phyloP scores from a whole-genome alignment of 139 green algal species.

The Choricystis sp. region DNA sequence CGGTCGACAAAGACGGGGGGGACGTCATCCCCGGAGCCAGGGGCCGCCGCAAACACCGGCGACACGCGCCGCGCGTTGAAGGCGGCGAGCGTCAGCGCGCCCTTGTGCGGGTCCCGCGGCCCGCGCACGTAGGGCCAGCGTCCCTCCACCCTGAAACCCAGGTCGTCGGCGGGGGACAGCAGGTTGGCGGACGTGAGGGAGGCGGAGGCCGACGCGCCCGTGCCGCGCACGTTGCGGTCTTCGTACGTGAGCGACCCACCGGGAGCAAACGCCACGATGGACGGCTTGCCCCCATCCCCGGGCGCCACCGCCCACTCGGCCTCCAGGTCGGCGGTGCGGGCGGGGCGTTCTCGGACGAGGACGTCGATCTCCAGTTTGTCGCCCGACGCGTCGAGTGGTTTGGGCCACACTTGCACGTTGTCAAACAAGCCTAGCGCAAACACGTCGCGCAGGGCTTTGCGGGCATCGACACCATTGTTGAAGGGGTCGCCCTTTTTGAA shows the following conservation, averaged over 20 bases:
- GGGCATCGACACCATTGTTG: constrained; percentile 53
- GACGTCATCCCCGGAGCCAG: constrained; percentile 59
- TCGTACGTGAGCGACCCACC: constrained; percentile 38
- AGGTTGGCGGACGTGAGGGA: constrained; percentile 55
- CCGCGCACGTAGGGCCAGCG: constrained; percentile 40
- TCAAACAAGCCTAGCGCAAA: constrained; percentile 60
- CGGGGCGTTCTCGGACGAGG: constrained; percentile 48
- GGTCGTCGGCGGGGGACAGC: constrained; percentile 44
- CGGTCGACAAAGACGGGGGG: constrained; percentile 85
- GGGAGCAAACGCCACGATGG: constrained; percentile 25
- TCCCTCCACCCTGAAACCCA: constrained; percentile 52
- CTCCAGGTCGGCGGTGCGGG: constrained; percentile 36
- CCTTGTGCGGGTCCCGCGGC: constrained; percentile 31
- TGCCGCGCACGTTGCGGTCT: constrained; percentile 48
- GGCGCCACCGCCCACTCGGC: constrained; percentile 50
- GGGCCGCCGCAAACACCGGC: constrained; percentile 18
- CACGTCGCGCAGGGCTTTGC: constrained; percentile 54
- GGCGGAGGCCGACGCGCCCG: constrained; percentile 32
- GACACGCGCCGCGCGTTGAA: constrained; percentile 47
- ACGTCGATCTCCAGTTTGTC: constrained; percentile 52
- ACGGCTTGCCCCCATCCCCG: constrained; percentile 31
- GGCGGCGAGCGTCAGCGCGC: constrained; percentile 21
- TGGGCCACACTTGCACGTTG: constrained; percentile 42
- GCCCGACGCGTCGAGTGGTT: neutral
- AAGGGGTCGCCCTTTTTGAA: constrained; percentile 29